Evolutionary conservation across 1,139 yeast species (phyloP), one percentile per base, ranked within the genome.

Genomic region (Candida sp.): DNA sequence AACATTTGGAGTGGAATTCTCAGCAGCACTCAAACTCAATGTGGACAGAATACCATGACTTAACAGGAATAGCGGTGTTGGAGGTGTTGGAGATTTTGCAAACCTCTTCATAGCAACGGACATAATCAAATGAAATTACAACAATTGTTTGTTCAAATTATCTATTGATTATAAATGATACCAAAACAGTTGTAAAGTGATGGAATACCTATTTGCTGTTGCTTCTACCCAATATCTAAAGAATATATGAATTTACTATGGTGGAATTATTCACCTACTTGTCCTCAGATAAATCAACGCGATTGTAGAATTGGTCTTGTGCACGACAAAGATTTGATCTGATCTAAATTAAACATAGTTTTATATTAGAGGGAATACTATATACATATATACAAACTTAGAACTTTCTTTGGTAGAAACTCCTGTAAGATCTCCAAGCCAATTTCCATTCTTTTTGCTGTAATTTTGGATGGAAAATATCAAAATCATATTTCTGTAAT

Each of bases 381-480:
- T 15, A 15, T 15, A 15, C 19, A 15, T 15, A 15, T 15, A 15
- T 15, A 15, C 19, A 15, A 15, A 15, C 15, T 47, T 52, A 76
- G 6, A 79, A 61, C 5, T 35, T 50, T 46, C 84, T 66, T 40
- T 53, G 60, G 44, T 71, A 70, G 56, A 81, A 84, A 41, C 75
- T 70, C 49, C 69, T 66, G 64, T 77, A 87, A 2, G 87, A 74
- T 4, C 76, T 68, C 81, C 84, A 86, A 0, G 93, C 87, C 44
- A 87, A 66, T 46, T 81, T 72, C 95, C 95, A 87, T 52, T 86
- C 90, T 47, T 76, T 72, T 45, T 70, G 73, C 43, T 70, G 70
- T 45, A 83, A 62, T 38, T 68, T 73, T 12, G 74, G 71, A 49
- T 70, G 63, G 42, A 78, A 65, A 3, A 87, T 53, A 58, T 87